Conservation (phyloP, 1,284 basidiomycete species). For the Austropuccinia psidii region DNA sequence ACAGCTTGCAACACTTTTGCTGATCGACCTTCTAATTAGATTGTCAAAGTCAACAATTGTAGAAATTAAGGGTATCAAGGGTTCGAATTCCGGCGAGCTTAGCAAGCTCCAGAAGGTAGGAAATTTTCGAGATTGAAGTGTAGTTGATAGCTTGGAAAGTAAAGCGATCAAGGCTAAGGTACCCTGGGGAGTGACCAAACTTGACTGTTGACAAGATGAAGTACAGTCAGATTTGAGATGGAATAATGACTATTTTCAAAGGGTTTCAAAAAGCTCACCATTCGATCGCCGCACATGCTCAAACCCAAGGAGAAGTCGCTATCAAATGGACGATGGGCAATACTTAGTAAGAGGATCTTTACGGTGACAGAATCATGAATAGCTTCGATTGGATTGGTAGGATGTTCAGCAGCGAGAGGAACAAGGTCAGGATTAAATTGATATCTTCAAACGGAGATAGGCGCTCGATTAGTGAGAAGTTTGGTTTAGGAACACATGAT, state of each 20-base stretch:
- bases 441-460: not conserved
- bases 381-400: constrained; percentile 28
- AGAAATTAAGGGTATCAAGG: not conserved
- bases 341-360: constrained; percentile 30
- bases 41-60: constrained; percentile 14
- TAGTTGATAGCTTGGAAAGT: constrained; percentile 20
- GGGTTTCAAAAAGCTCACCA: not conserved
- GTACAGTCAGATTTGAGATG: not conserved
- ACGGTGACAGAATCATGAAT: constrained; percentile 32
- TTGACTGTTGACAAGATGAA: constrained; percentile 9
- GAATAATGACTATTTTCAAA: not conserved
- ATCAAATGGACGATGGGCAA: constrained; percentile 33
- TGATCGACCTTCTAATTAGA: constrained; percentile 15
- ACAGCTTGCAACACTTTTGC: constrained; percentile 22
- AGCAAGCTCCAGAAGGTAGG: constrained; percentile 5
- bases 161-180: constrained; percentile 18
- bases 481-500: not conserved
- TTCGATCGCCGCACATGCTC: constrained; percentile 30
- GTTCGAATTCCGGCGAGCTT: not conserved
- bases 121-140: constrained; percentile 17
- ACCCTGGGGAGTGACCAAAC: constrained; percentile 24
- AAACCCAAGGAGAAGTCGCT: constrained; percentile 32
- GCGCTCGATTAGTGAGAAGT: not conserved
- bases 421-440: constrained; percentile 35
- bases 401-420: constrained; percentile 33